Base-by-base conservation (phyloP, 2,329 filamentous ascomycete species). In the Cytospora piceae region DNA sequence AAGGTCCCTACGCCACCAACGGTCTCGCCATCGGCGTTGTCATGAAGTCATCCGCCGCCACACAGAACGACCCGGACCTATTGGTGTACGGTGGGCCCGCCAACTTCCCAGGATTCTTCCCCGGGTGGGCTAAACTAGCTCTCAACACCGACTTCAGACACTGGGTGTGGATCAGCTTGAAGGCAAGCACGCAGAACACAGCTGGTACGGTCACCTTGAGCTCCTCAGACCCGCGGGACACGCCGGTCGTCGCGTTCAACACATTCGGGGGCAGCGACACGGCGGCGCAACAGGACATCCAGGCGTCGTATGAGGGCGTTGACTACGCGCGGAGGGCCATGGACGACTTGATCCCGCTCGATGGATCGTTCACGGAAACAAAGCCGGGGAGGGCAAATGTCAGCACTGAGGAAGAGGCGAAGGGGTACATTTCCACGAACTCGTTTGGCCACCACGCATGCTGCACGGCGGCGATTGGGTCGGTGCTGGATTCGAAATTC, bases 171-270 rank as follows among this genome's bases (percentile, higher is more conserved):
- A 72, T 76, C 67, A 81, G 83, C 3, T 79, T 92, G 61, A 89
- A 90, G 75, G 82, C 84, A 0, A 87, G 89, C 71, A 83, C 88
- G 0, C 83, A 85, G 61, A 90, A 91, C 67, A 77, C 72, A 1
- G 84, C 83, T 7, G 90, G 90, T 11, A 83, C 81, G 1, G 88
- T 93, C 4, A 82, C 75, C 4, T 82, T 93, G 6, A 79, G 79
- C 20, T 88, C 85, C 0, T 76, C 83, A 0, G 83, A 92, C 72
- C 89, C 90, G 0, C 83, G 85, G 0, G 88, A 91, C 62, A 78
- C 81, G 3, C 90, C 90, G 0, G 74, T 83, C 7, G 89, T 92
- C 69, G 78, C 79, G 58, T 90, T 88, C 78, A 85, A 87, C 74
- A 89, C 83, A 74, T 88, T 85, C 76, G 80, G 82, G 56, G 77